Base-by-base conservation (phyloP, 1,284 basidiomycete species). In the Marasmius oreades region DNA sequence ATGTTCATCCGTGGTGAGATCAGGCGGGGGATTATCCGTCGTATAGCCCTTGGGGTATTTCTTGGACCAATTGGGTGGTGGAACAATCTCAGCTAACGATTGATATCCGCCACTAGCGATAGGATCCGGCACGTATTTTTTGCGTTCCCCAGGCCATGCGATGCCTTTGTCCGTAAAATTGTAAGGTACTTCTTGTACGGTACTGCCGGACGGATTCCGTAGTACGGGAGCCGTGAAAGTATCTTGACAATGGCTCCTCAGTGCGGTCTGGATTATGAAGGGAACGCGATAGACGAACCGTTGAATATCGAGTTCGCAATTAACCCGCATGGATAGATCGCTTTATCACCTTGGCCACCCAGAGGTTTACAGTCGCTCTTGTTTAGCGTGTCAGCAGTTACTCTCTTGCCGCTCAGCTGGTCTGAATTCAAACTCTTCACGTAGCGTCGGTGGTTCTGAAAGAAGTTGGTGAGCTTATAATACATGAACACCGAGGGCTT, bases 231-330 rank as follows among this genome's bases (percentile, higher is more conserved):
- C 79, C 20, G 81, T 77, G 70, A 88, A 92, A 1, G 95, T 93
- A 69, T 98, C 93, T 93, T 52, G 55, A 56, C 50, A 56, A 20
- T 31, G 10, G 28, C 28, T 31, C 28, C 24, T 51, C 43, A 44
- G 24, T 22, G 28, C 26, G 33, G 45, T 24, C 42, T 36, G 47
- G n/a, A 42, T 55, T 51, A 57, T 52, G 45, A 50, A 55, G 24
- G 52, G 47, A 31, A 20, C 10, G 36, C 51, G 34, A 10, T 16
- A 53, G 36, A 67, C 82, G 37, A 55, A 92, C 92, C 95, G 67
- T 99, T 99, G 78, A 98, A 99, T 7, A 95, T 57, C n/a, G 93
- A 96, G 74, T 99, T 99, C 50, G 97, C 97, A 62, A 99, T 97
- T 61, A 99, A 77, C 34, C 97, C 97, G 65, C 97, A 99, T 0